Evolutionary conservation across 768 basidiomycete species (phyloP), one percentile per base, ranked within the genome.

Genomic region (Tulasnella sp.): DNA sequence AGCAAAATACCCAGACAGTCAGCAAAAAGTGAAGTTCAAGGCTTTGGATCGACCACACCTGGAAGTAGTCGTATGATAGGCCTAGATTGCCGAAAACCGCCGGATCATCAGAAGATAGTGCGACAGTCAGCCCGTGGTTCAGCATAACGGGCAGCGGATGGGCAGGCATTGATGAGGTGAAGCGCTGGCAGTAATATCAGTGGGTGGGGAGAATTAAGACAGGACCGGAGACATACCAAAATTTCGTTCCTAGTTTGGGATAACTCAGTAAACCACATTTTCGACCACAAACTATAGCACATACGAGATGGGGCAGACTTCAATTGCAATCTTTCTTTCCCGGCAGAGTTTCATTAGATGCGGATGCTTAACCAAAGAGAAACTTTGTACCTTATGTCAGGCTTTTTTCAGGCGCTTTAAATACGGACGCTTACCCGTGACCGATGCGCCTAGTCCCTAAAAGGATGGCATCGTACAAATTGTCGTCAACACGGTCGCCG

Each of bases 361-460:
- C n/a, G n/a, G n/a, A n/a, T n/a, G n/a, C n/a, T n/a, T n/a, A n/a
- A n/a, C n/a, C 44, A 95, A 86, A 9, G 93, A 94, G 84, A 91
- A 94, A 8, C 92, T 93, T 60, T 16, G 18, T 44, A 4, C 78
- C 83, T 41, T 80, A 24, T 50, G 34, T 69, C n/a, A 50, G 78
- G 34, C 58, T 48, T 75, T 37, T 44, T 42, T 20, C 24, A n/a
- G 31, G 40, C 11, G 8, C 2, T 42, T 14, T 41, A 40, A 7
- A 72, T 75, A 76, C 37, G 72, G 34, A 46, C 28, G 78, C 85
- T 41, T 81, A 93, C 93, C 93, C 94, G 85, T 96, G 94, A 0
- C 94, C 94, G 78, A 95, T 95, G 31, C 93, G 90, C 84, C 91
- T 94, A 12, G 94, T 93, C 18, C 92, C 93, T 9, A 95, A 87